phyloP scores from a whole-genome alignment of 352 stramenopile genomes.

The Phytophthora tubulina region DNA sequence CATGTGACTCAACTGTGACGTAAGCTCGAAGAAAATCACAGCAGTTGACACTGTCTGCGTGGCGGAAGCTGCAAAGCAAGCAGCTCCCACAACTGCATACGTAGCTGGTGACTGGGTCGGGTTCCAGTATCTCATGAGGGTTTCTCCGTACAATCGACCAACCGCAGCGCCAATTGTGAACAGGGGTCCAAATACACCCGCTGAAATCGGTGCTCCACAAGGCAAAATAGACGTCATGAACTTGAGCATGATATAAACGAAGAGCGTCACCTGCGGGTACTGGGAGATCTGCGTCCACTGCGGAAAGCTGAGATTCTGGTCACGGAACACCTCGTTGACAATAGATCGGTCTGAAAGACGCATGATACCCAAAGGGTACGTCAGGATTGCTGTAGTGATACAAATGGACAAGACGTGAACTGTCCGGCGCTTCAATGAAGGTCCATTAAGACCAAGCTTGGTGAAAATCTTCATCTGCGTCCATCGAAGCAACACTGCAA shows the following conservation, averaged over 20 bases:
- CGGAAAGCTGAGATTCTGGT: conserved; percentile 67
- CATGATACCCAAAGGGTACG: conserved; percentile 82
- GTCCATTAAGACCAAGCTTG: conserved; percentile 59
- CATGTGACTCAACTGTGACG: conserved; percentile 87
- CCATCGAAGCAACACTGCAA: conserved; percentile 61
- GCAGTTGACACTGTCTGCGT: conserved; percentile 92
- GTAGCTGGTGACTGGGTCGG: conserved; percentile 78
- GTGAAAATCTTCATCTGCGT: conserved; percentile 71
- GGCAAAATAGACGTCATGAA: conserved; percentile 80
- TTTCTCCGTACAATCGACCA: conserved; percentile 83
- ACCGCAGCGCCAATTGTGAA: conserved; percentile 87
- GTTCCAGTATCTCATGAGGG: conserved; percentile 83
- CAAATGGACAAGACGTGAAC: conserved; percentile 76
- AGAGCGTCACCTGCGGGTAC: conserved; percentile 76
- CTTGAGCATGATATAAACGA: conserved; percentile 85
- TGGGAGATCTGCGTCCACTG: conserved; percentile 77
- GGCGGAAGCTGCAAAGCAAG: conserved; percentile 91
- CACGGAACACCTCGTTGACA: conserved; percentile 85
- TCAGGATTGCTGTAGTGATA: conserved; percentile 64
- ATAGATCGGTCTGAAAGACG: conserved; percentile 78
- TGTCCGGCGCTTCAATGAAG: conserved; percentile 64
- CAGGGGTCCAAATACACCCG: conserved; percentile 85
- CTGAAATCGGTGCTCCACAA: conserved; percentile 79
- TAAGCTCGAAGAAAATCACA: conserved; percentile 92
- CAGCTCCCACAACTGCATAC: conserved; percentile 93